phyloP scores from a whole-genome alignment of 2,329 filamentous ascomycete species.

The Colletotrichum falcatum region DNA sequence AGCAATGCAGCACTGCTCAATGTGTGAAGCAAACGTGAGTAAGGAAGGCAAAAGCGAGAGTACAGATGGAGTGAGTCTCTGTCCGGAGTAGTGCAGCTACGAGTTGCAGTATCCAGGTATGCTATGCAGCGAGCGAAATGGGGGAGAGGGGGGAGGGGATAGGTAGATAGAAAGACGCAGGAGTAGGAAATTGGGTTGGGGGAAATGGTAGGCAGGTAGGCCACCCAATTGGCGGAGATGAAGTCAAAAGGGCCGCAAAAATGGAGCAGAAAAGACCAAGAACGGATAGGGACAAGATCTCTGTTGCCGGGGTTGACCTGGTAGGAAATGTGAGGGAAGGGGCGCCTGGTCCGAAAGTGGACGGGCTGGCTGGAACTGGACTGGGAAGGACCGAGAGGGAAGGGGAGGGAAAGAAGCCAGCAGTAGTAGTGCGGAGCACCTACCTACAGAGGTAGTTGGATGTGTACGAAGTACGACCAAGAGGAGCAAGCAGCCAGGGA shows the following conservation, averaged over 20 bases:
- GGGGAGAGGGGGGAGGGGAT: slow-evolving; percentile 13
- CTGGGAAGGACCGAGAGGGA: neutral
- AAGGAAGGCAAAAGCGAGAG: slow-evolving; percentile 12
- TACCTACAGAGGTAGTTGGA: too few relatives aligned
- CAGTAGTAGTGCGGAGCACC: neutral
- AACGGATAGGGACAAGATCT: slow-evolving; percentile 19
- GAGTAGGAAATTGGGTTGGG: slow-evolving; percentile 37
- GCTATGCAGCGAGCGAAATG: neutral
- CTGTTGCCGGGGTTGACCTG: slow-evolving; percentile 6
- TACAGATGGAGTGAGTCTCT: neutral
- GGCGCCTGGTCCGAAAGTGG: slow-evolving; percentile 1
- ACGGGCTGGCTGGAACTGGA: neutral
- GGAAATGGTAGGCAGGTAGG: neutral
- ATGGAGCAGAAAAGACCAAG: slow-evolving; percentile 21
- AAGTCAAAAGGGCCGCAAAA: slow-evolving; percentile 32
- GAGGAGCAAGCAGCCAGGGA: too few relatives aligned
- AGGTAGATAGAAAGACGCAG: slow-evolving; percentile 12
- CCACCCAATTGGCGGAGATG: slow-evolving; percentile 36
- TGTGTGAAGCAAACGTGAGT: slow-evolving; percentile 2
- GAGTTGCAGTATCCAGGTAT: slow-evolving; percentile 1
- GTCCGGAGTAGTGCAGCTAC: neutral
- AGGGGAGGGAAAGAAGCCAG: neutral
- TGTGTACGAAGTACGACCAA: too few relatives aligned
- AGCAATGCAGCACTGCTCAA: neutral
- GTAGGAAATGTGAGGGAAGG: slow-evolving; percentile 8